Conservation (phyloP, 2,329 filamentous ascomycete species). For the Stagonosporopsis tanaceti region DNA sequence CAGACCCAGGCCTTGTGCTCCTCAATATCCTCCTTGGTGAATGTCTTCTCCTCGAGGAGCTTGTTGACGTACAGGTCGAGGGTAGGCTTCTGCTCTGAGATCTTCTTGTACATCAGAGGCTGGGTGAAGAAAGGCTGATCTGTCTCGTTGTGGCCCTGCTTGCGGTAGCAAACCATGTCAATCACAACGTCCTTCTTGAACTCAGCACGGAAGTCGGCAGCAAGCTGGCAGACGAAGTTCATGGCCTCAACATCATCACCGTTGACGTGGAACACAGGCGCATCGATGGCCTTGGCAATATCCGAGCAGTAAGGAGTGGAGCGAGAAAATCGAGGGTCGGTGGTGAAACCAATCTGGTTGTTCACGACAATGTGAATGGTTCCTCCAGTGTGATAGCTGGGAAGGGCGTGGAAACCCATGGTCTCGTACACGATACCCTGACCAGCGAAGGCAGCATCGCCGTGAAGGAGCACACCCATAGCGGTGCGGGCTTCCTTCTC, state of each 20-base stretch:
- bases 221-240: slow-evolving; percentile 97
- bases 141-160: slow-evolving; percentile 99
- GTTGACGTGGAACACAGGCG: slow-evolving; percentile 98
- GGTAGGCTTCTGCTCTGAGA: slow-evolving; percentile 81
- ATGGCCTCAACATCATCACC: slow-evolving; percentile 98
- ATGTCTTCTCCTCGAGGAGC: slow-evolving; percentile 89
- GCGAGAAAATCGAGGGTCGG: slow-evolving; percentile 94
- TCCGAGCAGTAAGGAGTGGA: slow-evolving; percentile 99
- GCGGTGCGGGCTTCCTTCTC: slow-evolving; percentile 87
- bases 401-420: slow-evolving; percentile 94
- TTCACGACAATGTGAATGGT: slow-evolving; percentile 98
- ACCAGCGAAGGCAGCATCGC: slow-evolving; percentile 94
- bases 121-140: slow-evolving; percentile 99
- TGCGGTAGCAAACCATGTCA: slow-evolving; percentile 98
- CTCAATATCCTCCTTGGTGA: slow-evolving; percentile 96
- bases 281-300: slow-evolving; percentile 98
- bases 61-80: slow-evolving; percentile 92
- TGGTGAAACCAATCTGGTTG: slow-evolving; percentile 99
- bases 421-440: slow-evolving; percentile 99
- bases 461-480: slow-evolving; percentile 95
- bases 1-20: slow-evolving; percentile 99
- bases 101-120: slow-evolving; percentile 99
- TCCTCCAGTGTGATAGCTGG: slow-evolving; percentile 95
- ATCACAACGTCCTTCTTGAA: slow-evolving; percentile 99
- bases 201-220: slow-evolving; percentile 96